These are phyloP conservation scores for Ascochyta pisi DNA, from an alignment of 2,329 filamentous ascomycete species.

Conservation along the genomic window DNA sequence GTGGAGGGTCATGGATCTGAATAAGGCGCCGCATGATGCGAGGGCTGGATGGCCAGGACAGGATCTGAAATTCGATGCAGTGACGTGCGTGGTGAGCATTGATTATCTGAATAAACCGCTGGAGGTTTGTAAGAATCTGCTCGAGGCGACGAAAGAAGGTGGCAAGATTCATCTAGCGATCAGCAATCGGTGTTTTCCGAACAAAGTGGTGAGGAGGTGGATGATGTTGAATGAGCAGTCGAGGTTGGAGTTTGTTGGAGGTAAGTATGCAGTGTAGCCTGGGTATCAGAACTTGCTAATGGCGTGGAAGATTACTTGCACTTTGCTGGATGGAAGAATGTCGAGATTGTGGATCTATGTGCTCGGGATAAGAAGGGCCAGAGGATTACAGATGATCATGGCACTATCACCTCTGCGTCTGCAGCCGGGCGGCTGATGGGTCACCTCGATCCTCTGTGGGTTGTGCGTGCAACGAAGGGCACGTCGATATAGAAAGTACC, in stretches of 20 bases:
- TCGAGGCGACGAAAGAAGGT: conserved; percentile 49
- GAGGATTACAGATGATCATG: conserved; percentile 32
- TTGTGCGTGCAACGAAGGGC: conserved; percentile 32
- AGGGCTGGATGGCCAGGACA: conserved; percentile 16
- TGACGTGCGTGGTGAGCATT: conserved; percentile 60
- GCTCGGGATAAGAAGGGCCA: conserved; percentile 43
- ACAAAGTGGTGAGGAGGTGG: conserved; percentile 60
- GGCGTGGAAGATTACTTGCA: conserved; percentile 52
- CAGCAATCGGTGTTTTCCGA: conserved; percentile 61
- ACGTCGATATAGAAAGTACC: background rate
- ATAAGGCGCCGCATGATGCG: conserved; percentile 46
- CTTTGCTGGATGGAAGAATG: conserved; percentile 59
- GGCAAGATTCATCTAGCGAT: conserved; percentile 60
- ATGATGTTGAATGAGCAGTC: conserved; percentile 54
- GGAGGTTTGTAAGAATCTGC: conserved; percentile 53
- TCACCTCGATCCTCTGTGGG: conserved; percentile 38
- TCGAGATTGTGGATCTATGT: conserved; percentile 61
- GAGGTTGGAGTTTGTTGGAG: conserved; percentile 58
- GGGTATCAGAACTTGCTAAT: background rate
- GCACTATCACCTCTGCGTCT: conserved; percentile 21
- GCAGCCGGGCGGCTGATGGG: conserved; percentile 16
- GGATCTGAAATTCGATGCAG: conserved; percentile 48
- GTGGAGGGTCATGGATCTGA: conserved; percentile 53
- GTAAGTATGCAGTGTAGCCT: conserved; percentile 9
- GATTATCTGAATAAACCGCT: conserved; percentile 60